Percentiles rank a stretch among this genome's conserved stretches.
phyloP scores from a whole-genome alignment of 1,284 basidiomycete species.

The Pterula multifida region DNA sequence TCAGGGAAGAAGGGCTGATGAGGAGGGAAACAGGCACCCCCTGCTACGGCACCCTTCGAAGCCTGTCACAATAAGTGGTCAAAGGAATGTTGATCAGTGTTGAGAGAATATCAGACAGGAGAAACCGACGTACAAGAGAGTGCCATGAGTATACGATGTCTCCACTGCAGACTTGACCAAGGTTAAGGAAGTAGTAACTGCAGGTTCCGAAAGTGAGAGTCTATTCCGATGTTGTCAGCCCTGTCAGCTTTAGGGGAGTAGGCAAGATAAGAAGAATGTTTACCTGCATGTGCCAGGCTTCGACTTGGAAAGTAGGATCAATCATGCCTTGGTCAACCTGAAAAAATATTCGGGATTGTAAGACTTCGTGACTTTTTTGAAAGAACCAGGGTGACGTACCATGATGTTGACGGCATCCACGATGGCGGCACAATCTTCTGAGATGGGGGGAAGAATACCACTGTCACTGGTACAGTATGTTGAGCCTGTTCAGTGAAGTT shows the following conservation, averaged over 20 bases:
- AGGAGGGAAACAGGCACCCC: not conserved
- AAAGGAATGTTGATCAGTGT: not conserved
- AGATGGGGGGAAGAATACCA: not conserved
- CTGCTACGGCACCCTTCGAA: not conserved
- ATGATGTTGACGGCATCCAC: not conserved
- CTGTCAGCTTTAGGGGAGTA: not conserved
- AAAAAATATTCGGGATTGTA: too few species aligned
- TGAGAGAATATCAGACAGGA: not conserved
- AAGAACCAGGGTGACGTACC: not conserved
- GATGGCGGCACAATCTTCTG: not conserved
- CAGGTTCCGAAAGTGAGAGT: not conserved
- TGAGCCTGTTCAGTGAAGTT: not conserved
- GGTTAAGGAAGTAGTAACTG: not conserved
- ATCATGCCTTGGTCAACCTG: not conserved
- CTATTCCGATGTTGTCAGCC: not conserved
- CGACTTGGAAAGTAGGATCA: not conserved
- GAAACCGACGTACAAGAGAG: not conserved
- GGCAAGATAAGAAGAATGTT: not conserved
- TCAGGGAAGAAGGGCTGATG: not conserved
- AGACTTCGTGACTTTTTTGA: too few species aligned
- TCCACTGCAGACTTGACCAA: not conserved
- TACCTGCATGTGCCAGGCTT: not conserved
- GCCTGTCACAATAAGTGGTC: not conserved
- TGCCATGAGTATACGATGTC: not conserved
- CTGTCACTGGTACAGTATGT: not conserved